Evolutionary conservation across 169 alveolate genomes (phyloP).

Genomic region (Cytauxzoon felis): DNA sequence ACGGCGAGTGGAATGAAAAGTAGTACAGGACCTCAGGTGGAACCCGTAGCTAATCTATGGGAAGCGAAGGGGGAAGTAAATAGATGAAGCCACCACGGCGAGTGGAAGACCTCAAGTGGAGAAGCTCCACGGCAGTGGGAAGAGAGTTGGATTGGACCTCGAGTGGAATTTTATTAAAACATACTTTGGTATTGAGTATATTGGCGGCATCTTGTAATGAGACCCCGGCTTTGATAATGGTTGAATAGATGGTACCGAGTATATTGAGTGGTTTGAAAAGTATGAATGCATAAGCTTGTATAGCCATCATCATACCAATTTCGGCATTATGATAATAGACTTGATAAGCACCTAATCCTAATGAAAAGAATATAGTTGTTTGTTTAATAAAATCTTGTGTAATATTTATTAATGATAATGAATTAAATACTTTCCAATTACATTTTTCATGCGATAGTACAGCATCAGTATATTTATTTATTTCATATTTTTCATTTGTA

Average conservation of each 20-base stretch:
- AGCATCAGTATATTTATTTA: conserved; percentile 56
- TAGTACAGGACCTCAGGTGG: too few relatives aligned
- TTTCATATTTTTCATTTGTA: conserved; percentile 69
- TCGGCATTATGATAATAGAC: not conserved
- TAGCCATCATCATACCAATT: conserved; percentile 40
- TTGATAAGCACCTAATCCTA: conserved; percentile 16
- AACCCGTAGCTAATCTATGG: too few relatives aligned
- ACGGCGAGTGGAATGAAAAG: too few relatives aligned
- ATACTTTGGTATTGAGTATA: conserved; percentile 27
- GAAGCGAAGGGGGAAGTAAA: too few relatives aligned
- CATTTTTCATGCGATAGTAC: conserved; percentile 58
- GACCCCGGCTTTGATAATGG: conserved; percentile 50
- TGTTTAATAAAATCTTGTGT: conserved; percentile 62
- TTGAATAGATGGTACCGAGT: conserved; percentile 69
- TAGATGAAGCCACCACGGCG: too few relatives aligned
- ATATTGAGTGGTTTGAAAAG: conserved; percentile 68
- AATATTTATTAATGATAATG: conserved; percentile 62
- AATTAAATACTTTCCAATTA: conserved; percentile 57
- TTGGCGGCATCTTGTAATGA: conserved; percentile 43
- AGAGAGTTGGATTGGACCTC: too few relatives aligned
- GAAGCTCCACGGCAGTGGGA: too few relatives aligned
- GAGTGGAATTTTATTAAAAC: not conserved
- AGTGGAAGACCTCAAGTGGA: too few relatives aligned
- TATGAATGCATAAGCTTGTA: conserved; percentile 53
- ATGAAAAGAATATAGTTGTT: conserved; percentile 20